phyloP scores from a whole-genome alignment of 177 flowering plant genomes.

The Vitis hybrid region DNA sequence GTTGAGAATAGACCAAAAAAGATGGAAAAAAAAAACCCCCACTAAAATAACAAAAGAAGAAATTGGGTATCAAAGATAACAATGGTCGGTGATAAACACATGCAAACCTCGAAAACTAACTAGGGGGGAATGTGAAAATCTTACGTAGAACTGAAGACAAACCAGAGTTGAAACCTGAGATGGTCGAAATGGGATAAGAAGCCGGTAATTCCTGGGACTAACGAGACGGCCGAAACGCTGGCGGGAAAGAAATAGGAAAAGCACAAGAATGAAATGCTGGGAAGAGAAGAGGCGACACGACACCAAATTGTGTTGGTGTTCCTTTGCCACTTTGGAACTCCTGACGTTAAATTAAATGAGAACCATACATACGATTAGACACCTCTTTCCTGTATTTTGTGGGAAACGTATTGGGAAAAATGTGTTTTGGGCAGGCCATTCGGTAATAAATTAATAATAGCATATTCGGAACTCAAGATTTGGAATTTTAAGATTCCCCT shows the following conservation, averaged over 20 bases:
- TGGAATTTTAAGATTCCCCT: neutral
- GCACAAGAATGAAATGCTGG: neutral
- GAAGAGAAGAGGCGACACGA: neutral
- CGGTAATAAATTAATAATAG: no score
- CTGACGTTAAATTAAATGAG: no score
- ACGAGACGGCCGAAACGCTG: neutral
- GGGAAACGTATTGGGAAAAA: neutral
- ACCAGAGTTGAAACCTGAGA: neutral
- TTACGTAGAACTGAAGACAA: neutral
- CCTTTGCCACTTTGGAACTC: neutral
- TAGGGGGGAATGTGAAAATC: neutral
- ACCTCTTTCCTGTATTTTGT: no score
- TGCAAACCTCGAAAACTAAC: no score
- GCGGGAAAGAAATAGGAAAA: neutral
- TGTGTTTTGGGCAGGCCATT: neutral
- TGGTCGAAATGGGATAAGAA: neutral
- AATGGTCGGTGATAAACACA: no score
- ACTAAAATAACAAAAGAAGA: no score
- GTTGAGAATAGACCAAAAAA: no score
- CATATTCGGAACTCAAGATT: neutral
- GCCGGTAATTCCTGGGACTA: neutral
- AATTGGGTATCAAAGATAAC: no score
- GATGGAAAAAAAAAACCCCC: no score
- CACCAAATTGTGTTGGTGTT: neutral
- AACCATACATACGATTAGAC: neutral